Evolutionary conservation across 2,329 filamentous ascomycete species (phyloP), one percentile per base, ranked within the genome.

Genomic region (Alternaria arbusti): DNA sequence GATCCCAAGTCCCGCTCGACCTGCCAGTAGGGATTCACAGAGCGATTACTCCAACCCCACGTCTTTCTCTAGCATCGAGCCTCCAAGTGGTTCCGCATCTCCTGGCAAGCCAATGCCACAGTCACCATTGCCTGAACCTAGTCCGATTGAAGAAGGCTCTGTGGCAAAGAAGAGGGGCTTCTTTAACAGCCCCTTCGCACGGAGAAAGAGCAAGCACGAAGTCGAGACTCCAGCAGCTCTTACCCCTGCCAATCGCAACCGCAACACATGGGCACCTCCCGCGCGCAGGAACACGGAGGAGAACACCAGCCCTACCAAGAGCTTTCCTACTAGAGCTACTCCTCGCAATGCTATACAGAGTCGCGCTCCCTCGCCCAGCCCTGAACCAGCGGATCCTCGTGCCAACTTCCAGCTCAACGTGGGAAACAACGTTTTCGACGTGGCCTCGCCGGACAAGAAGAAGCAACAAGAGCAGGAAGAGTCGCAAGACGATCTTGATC

Each of bases 341-440:
- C 62, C 67, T 55, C 73, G 77, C 36, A 40, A 40, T 26, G 66
- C 74, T 17, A 69, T 78, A n/a, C 71, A 75, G n/a, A 72, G 72
- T 45, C 69, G 69, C n/a, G 70, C 67, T 28, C 72, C 71, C 10
- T 76, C 82, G 69, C 67, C 84, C n/a, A 85, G 83, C 69, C 84
- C 83, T 57, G 96, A 93, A 73, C 93, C 93, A 4, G 94, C 96
- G 40, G 96, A 97, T 75, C 94, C 95, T 59, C 90, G 96, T 66
- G 94, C 95, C 43, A 97, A 91, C 78, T 90, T 98, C 72, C 95
- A 97, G 65, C 86, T 99, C 26, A 97, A 97, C 73, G 88, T 99
- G 58, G 96, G 96, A 8, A 93, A 96, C 73, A 99, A 99, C 73
- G 93, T 99, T 11, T 97, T 99, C 74, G 90, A 97, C 60, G 95